Evolutionary conservation across 345 rosid species (phyloP), one percentile per base, ranked within the genome.

Genomic region (Bruguiera parviflora): DNA sequence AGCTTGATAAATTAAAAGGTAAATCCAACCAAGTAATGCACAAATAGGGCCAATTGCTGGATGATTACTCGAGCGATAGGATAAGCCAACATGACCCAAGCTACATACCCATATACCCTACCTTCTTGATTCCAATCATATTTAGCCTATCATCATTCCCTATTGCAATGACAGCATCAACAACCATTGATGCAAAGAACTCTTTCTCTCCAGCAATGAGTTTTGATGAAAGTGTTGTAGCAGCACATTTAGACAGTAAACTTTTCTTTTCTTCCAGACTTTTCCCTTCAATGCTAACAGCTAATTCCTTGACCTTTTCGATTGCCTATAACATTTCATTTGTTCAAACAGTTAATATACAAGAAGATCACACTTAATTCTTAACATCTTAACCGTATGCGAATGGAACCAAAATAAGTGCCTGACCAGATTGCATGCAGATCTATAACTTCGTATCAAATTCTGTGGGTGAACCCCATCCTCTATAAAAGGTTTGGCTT

Each of bases 151-250:
- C 99, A 7, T 88, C 98, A 76, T 67, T 33, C 16, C 87, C 97
- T 71, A 92, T 96, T 0, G 97, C 95, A 81, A 87, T 74, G 8
- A 96, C 99, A 84, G 99, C 87, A 86, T 92, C 92, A 39, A 92
- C 99, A 35, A 92, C 97, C 92, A 96, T 90, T 10, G 86, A 77
- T 29, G 99, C 92, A 73, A 92, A 96, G 68, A 96, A 96, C 65
- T 92, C 98, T 69, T 90, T 90, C 79, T 92, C 99, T 20, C 99
- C 99, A 66, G 97, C 96, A 74, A 96, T 92, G 60, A 96, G 97
- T 77, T 96, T 96, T 32, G 99, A 96, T 61, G 96, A 89, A 43
- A 96, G 97, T 0, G 98, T 95, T 32, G 99, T 95, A 19, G 91
- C 91, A 73, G 97, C 99, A 74, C 99, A 95, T 82, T 90, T 95